Percentiles rank a stretch among this genome's conserved stretches.
Conservation (phyloP, 2,329 filamentous ascomycete genomes). For the Xylaria sp. region DNA sequence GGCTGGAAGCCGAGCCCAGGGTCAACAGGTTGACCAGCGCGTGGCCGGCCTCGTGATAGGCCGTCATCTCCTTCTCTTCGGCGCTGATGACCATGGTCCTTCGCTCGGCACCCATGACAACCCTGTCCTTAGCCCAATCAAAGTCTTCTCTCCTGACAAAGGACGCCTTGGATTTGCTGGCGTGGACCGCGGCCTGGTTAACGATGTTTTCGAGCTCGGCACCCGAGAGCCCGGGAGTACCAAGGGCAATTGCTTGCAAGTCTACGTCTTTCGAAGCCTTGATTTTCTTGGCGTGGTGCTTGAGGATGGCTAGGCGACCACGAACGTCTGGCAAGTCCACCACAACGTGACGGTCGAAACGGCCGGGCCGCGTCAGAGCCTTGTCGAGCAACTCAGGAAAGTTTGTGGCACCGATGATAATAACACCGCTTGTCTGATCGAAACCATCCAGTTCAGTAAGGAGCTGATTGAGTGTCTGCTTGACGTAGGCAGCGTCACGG, state of each 20-base stretch:
- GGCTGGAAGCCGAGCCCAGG: slow-evolving; percentile 68
- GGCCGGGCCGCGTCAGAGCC: slow-evolving; percentile 88
- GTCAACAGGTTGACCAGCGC: slow-evolving; percentile 87
- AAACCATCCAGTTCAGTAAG: slow-evolving; percentile 97
- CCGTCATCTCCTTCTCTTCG: slow-evolving; percentile 94
- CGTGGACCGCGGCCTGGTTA: slow-evolving; percentile 92
- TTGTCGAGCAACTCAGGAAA: slow-evolving; percentile 94
- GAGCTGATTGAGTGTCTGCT: slow-evolving; percentile 96
- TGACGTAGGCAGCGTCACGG: slow-evolving; percentile 89
- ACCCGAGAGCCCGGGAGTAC: slow-evolving; percentile 89
- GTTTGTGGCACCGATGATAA: slow-evolving; percentile 95
- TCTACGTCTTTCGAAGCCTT: slow-evolving; percentile 81
- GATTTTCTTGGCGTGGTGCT: slow-evolving; percentile 92
- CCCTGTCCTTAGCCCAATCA: slow-evolving; percentile 97
- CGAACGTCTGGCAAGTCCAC: slow-evolving; percentile 91
- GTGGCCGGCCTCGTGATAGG: slow-evolving; percentile 95
- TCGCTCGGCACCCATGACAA: slow-evolving; percentile 94
- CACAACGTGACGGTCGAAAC: slow-evolving; percentile 90
- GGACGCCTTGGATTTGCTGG: slow-evolving; percentile 81
- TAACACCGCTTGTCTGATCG: slow-evolving; percentile 89
- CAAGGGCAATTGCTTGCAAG: slow-evolving; percentile 78
- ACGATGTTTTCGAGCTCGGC: slow-evolving; percentile 96
- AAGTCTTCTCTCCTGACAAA: slow-evolving; percentile 79
- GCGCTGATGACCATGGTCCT: slow-evolving; percentile 87
- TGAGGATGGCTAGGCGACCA: slow-evolving; percentile 87